Conservation (phyloP, 306 rosid species). For the Trifolium fragiferum region DNA sequence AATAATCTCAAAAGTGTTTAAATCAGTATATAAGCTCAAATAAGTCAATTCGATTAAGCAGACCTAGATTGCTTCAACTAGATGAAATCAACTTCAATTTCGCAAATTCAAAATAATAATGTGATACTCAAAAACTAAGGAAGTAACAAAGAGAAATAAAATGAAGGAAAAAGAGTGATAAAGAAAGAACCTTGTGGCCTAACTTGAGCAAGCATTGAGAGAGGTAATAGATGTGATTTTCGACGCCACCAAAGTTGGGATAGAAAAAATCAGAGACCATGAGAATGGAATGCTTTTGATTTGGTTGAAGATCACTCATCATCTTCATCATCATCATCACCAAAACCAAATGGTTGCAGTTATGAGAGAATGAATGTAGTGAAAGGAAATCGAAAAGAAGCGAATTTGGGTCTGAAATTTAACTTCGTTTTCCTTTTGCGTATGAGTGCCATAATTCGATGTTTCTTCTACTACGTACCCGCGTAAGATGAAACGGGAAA, state of each 20-base stretch:
- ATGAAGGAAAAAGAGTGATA: not conserved
- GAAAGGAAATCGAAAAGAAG: not conserved
- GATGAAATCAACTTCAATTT: not conserved
- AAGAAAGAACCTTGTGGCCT: conserved; percentile 71
- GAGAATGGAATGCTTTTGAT: conserved; percentile 64
- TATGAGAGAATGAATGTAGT: not conserved
- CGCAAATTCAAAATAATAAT: not conserved
- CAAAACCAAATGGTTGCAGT: conserved; percentile 8
- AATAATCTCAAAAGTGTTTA: too few species aligned
- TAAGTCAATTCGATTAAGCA: not conserved
- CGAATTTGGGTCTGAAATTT: not conserved
- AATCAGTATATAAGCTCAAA: not conserved
- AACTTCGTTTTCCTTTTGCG: not conserved
- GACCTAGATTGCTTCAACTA: not conserved
- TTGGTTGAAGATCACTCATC: conserved; percentile 41
- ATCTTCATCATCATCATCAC: not conserved
- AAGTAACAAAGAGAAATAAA: not conserved
- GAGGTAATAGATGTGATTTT: conserved; percentile 84
- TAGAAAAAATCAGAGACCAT: conserved; percentile 95
- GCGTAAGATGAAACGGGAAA: not conserved
- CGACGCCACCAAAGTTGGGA: conserved; percentile 95
- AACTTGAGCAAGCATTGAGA: conserved; percentile 84
- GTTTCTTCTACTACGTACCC: not conserved
- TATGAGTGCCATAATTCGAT: not conserved
- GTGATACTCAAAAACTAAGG: not conserved